Percentiles rank a stretch among this genome's conserved stretches.
Conservation (phyloP, 192 early-diverging fungal species). For the Coemansia sp. region DNA sequence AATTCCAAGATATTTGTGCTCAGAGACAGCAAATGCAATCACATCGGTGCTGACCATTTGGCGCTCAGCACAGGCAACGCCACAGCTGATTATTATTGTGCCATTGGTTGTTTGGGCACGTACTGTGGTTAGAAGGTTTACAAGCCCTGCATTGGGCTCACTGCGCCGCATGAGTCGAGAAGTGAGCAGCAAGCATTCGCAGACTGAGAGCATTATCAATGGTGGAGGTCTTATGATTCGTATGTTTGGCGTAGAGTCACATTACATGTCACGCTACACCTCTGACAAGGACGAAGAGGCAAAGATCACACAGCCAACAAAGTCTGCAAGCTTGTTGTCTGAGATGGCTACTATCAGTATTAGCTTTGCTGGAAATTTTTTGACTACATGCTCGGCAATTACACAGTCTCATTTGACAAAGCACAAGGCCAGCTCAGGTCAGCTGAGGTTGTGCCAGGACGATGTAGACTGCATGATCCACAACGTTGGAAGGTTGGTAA, state of each 20-base stretch:
- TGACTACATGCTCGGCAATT: slow-evolving; percentile 1
- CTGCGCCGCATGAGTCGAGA: neutral
- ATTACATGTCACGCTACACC: slow-evolving; percentile 62
- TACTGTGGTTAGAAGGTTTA: neutral
- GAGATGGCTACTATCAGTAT: slow-evolving; percentile 55
- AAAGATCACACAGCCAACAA: slow-evolving; percentile 55
- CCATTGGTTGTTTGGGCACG: slow-evolving; percentile 18
- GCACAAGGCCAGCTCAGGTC: neutral
- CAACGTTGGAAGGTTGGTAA: neutral
- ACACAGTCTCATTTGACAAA: neutral
- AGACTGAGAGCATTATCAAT: slow-evolving; percentile 19
- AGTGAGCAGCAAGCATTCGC: neutral
- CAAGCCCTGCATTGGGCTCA: neutral
- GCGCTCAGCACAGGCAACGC: neutral
- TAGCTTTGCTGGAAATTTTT: slow-evolving; percentile 46
- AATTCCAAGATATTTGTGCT: neutral
- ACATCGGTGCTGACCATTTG: neutral
- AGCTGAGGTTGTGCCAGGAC: neutral
- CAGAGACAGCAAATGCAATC: neutral
- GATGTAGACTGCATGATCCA: neutral
- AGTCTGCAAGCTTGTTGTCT: slow-evolving; percentile 63
- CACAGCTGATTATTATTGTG: slow-evolving; percentile 20
- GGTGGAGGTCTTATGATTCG: slow-evolving; percentile 75
- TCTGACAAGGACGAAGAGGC: slow-evolving; percentile 64
- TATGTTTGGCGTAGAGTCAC: slow-evolving; percentile 61